phyloP scores from a whole-genome alignment of 306 rosid species.

The Acacia confusa region DNA sequence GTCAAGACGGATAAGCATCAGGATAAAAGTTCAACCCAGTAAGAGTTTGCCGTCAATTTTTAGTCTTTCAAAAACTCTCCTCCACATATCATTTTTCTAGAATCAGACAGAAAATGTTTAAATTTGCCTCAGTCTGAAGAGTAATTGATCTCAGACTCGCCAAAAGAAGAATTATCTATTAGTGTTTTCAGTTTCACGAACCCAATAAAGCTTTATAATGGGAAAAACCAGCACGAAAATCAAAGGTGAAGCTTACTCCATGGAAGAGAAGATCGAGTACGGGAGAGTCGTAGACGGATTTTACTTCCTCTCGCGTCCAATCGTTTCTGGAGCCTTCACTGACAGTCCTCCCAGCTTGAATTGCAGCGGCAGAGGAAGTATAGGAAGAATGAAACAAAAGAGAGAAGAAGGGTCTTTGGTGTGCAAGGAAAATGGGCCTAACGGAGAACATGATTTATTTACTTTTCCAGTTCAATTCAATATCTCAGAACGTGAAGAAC shows the following conservation, averaged over 20 bases:
- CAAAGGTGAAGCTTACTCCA: constrained; percentile 53
- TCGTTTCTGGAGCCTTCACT: constrained; percentile 71
- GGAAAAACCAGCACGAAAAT: not conserved
- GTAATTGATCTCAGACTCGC: not conserved
- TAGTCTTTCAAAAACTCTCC: not conserved
- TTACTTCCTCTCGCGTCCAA: constrained; percentile 72
- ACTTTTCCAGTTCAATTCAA: not conserved
- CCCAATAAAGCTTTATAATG: not conserved
- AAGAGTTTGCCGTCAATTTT: not conserved
- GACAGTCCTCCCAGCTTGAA: constrained; percentile 67
- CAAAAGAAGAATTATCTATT: not conserved
- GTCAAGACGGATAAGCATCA: not conserved
- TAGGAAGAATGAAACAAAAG: constrained; percentile 41
- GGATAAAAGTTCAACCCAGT: not conserved
- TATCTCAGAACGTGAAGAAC: not conserved
- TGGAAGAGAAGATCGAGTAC: constrained; percentile 95
- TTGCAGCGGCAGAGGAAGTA: constrained; percentile 70
- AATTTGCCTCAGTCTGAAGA: constrained; percentile 2
- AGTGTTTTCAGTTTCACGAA: constrained; percentile 2
- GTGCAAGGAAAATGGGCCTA: constrained; percentile 39
- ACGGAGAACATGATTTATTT: constrained; percentile 40
- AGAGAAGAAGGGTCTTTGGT: constrained; percentile 30
- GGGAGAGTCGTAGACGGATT: constrained; percentile 75
- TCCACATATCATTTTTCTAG: not conserved
- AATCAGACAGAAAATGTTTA: not conserved